Base-by-base conservation (phyloP, 306 rosid genomes). In the Casuarina glauca region DNA sequence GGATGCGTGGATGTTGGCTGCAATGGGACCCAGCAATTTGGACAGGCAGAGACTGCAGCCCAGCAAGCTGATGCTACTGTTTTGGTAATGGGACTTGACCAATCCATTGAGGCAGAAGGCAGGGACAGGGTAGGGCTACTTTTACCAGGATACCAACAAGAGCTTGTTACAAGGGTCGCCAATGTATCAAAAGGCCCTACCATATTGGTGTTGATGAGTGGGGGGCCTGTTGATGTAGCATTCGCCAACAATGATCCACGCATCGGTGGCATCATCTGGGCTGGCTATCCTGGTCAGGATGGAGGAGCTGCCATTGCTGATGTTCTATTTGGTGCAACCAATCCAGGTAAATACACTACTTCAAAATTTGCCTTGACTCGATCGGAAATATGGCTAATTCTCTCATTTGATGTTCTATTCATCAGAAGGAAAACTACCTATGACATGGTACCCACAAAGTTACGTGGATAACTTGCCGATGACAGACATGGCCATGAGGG, bases 241-340 rank as follows among this genome's bases (percentile, higher is more conserved):
- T 95, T 95, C 12, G 99, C 97, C 0, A 85, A 91, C 71, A 58
- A 73, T 12, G 87, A 90, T 5, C 93, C 93, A 0, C 83, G 85
- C 13, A 87, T 95, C 49, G 68, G 90, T 77, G 96, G 87, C 13
- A 95, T 95, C 54, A 19, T 93, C 69, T 93, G 98, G 98, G 95
- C 53, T 64, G 98, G 98, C 38, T 93, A 93, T 81, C 98, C 98
- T 35, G 98, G 98, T 6, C 97, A 93, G 69, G 95, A 95, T 6
- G 98, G 98, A 4, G 98, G 98, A 39, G 82, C 96, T 5, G 98
- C 98, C 73, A 86, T 93, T 9, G 97, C 98, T 13, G 98, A 93
- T 74, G 88, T 93, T 0, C 9, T 93, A 20, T 93, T 93, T 42
- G 98, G 98, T 13, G 70, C 84, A 39, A 87, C 80, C 4, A 93